phyloP scores from a whole-genome alignment of 305 asterid species.

The Solanum hybrid region DNA sequence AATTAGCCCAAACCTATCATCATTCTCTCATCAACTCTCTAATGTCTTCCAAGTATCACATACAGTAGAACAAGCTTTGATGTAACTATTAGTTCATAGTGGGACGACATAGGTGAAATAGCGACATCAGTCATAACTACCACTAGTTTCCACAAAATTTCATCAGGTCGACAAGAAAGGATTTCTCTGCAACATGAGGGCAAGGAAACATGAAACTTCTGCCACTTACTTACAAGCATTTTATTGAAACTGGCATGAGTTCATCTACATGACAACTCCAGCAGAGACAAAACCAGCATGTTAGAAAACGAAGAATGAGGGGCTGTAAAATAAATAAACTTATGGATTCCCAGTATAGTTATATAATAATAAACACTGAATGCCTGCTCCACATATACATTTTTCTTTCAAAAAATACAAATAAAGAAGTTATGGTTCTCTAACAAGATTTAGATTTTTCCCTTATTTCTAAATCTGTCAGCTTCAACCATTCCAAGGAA shows the following conservation, averaged over 20 bases:
- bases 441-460: not conserved
- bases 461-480: not conserved
- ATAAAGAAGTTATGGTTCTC: not conserved
- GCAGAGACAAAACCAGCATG: not conserved
- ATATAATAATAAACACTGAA: not conserved
- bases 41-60: not conserved
- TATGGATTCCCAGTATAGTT: not conserved
- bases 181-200: not conserved
- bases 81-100: not conserved
- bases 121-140: not conserved
- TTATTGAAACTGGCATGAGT: not conserved
- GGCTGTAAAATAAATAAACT: not conserved
- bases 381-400: not conserved
- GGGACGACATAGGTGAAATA: not conserved
- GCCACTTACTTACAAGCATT: not conserved
- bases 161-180: not conserved
- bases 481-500: not conserved
- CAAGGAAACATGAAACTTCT: not conserved
- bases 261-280: not conserved
- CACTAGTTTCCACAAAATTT: not conserved
- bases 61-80: not conserved
- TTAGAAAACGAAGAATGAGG: not conserved
- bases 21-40: not conserved
- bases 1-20: not conserved
- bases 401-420: not conserved